Conservation (phyloP, 148 eudicot genomes). For the Chenopodium suecicum region DNA sequence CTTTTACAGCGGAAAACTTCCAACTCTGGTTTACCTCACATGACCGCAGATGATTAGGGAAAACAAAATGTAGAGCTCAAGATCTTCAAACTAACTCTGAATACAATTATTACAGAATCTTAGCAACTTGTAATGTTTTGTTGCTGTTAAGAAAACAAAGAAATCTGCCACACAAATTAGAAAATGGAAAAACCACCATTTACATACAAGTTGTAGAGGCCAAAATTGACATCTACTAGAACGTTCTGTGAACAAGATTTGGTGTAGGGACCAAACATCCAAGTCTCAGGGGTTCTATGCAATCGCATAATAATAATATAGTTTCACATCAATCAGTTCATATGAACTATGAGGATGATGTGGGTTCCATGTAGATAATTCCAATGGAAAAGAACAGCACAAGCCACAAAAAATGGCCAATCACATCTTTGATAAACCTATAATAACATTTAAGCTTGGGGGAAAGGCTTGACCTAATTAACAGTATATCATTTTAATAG, state of each 20-base stretch:
- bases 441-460: not conserved
- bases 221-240: not conserved
- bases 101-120: not conserved
- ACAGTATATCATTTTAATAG: not conserved
- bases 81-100: not conserved
- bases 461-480: not conserved
- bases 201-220: conserved; percentile 8
- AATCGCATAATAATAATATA: too few species aligned
- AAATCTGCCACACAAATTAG: too few species aligned
- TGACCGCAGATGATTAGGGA: not conserved
- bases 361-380: not conserved
- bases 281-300: not conserved
- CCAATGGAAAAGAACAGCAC: not conserved
- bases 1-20: not conserved
- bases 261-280: not conserved
- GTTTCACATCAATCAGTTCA: not conserved
- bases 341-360: not conserved
- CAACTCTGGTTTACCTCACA: not conserved
- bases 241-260: not conserved
- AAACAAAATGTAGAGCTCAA: not conserved
- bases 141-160: not conserved
- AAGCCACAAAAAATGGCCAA: not conserved
- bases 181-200: not conserved
- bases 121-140: not conserved
- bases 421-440: not conserved